Conservation (phyloP, 2,329 filamentous ascomycete genomes). For the Aspergillus sp. region DNA sequence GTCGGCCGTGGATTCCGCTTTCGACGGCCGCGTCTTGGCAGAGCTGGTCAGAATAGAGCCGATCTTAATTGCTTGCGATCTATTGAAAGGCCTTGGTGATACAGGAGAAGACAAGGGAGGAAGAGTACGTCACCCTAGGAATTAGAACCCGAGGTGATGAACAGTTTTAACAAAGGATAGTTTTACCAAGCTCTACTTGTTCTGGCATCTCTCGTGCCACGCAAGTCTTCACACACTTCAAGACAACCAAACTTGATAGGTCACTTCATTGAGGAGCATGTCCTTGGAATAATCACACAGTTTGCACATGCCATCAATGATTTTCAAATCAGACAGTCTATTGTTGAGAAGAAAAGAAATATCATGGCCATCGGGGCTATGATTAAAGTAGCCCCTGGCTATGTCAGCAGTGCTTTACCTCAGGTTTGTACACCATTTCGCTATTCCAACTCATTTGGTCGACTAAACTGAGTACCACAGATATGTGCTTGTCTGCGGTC, state of each 20-base stretch:
- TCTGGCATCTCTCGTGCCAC: constrained; percentile 53
- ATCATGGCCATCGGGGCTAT: constrained; percentile 86
- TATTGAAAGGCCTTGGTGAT: constrained; percentile 77
- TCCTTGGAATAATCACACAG: constrained; percentile 81
- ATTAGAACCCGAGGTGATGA: neutral
- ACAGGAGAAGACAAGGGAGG: constrained; percentile 54
- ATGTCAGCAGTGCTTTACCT: constrained; percentile 76
- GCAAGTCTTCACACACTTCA: constrained; percentile 46
- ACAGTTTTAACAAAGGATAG: constrained; percentile 22
- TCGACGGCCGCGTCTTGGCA: constrained; percentile 65
- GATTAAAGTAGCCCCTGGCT: constrained; percentile 71
- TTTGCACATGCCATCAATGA: constrained; percentile 80
- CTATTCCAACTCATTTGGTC: neutral
- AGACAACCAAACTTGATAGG: constrained; percentile 62
- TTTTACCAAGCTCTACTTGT: constrained; percentile 53
- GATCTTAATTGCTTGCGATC: constrained; percentile 72
- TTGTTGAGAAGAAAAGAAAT: constrained; percentile 71
- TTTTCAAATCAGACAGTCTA: constrained; percentile 55
- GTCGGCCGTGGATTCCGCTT: constrained; percentile 66
- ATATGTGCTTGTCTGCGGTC: constrained; percentile 91
- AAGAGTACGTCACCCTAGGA: constrained; percentile 50
- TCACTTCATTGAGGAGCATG: constrained; percentile 76
- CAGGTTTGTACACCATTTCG: constrained; percentile 59
- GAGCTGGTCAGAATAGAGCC: constrained; percentile 74
- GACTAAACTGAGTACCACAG: constrained; percentile 43